phyloP scores from a whole-genome alignment of 1,284 basidiomycete species.

The Tilletia indica region DNA sequence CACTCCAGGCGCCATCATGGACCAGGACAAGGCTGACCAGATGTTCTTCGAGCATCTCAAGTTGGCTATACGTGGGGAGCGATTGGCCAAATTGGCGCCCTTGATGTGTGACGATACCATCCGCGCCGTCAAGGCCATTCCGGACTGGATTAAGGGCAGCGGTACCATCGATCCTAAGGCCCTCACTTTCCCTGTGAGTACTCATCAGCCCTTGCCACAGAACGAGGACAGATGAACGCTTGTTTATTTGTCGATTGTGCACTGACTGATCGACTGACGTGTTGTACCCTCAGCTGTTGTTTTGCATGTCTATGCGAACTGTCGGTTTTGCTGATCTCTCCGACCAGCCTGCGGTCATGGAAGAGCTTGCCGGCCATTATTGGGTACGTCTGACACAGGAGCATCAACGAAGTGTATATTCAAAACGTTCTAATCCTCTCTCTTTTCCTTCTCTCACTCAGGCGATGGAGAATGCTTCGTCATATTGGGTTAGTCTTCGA shows the following conservation, averaged over 20 bases:
- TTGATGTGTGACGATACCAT: slow-evolving; percentile 26
- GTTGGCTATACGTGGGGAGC: slow-evolving; percentile 19
- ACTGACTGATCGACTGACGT: neutral
- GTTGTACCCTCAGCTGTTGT: slow-evolving; percentile 23
- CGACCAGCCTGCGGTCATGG: slow-evolving; percentile 25
- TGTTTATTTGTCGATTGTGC: neutral
- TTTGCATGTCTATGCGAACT: slow-evolving; percentile 32
- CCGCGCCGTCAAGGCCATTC: slow-evolving; percentile 18
- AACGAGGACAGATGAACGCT: no score
- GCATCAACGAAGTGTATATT: neutral
- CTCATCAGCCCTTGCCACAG: neutral
- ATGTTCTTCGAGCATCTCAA: slow-evolving; percentile 32
- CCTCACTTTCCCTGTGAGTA: slow-evolving; percentile 29
- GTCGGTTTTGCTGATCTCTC: slow-evolving; percentile 33
- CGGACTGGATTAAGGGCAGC: neutral
- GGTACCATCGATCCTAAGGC: slow-evolving; percentile 30
- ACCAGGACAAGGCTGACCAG: slow-evolving; percentile 22
- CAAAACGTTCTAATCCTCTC: neutral
- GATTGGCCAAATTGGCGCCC: slow-evolving; percentile 26
- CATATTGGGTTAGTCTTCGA: slow-evolving; percentile 19
- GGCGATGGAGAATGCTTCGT: slow-evolving; percentile 32
- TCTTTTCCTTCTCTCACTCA: no score
- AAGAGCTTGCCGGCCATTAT: slow-evolving; percentile 30
- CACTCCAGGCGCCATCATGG: neutral
- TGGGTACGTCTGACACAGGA: slow-evolving; percentile 13